Conservation (phyloP, 768 basidiomycete species). For the Macrolepiota fuliginosa region DNA sequence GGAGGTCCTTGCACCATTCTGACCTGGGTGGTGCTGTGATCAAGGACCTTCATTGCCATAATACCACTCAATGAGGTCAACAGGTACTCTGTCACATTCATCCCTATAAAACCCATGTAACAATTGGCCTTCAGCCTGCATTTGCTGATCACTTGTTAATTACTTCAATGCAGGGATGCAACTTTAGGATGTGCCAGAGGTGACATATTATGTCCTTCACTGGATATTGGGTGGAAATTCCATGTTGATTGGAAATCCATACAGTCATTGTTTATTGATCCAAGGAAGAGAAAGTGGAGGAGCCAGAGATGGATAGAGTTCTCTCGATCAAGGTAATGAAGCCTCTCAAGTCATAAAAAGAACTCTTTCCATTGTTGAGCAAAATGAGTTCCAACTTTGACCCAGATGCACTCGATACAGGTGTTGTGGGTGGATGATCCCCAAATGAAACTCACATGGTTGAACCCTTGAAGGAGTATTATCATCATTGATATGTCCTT, state of each 20-base stretch:
- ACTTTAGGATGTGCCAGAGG: not conserved
- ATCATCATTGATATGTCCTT: not conserved
- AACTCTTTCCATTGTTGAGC: not conserved
- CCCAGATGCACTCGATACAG: not conserved
- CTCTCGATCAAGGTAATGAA: not conserved
- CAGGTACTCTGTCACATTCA: not conserved
- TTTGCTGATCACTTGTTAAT: not conserved
- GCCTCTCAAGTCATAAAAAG: not conserved
- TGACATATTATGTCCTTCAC: not conserved
- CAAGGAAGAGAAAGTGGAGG: not conserved
- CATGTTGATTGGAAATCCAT: not conserved
- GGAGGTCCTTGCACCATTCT: not conserved
- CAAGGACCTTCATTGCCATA: not conserved
- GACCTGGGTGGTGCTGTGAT: not conserved
- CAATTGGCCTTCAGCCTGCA: not conserved
- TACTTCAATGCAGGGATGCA: not conserved
- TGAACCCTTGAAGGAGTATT: too few relatives aligned
- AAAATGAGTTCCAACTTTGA: not conserved
- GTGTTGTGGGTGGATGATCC: too few relatives aligned
- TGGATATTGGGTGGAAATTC: not conserved
- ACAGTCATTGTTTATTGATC: not conserved
- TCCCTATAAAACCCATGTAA: not conserved
- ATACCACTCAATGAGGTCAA: not conserved
- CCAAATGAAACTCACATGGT: too few relatives aligned
- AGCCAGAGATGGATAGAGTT: not conserved